Evolutionary conservation across 106 monocot species (phyloP).

Genomic region (Acorus calamus): DNA sequence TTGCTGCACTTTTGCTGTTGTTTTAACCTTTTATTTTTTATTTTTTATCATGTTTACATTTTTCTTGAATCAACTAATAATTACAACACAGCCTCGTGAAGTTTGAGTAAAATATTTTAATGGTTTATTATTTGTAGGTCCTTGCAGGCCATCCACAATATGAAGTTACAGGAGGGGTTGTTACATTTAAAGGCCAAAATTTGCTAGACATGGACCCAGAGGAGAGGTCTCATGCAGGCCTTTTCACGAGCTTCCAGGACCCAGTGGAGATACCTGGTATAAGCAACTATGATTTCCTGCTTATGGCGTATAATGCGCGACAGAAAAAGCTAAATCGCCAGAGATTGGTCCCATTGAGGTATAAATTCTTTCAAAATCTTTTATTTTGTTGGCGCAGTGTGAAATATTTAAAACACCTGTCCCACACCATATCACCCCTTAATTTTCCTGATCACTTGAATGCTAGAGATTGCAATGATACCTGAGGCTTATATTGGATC

Average conservation of each 20-base stretch:
- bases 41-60: too few relatives aligned
- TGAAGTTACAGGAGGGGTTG: slow-evolving; percentile 72
- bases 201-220: slow-evolving; percentile 89
- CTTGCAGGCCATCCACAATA: slow-evolving; percentile 98
- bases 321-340: slow-evolving; percentile 55
- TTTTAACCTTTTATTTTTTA: not conserved
- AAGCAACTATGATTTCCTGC: slow-evolving; percentile 92
- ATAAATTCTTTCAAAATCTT: slow-evolving; percentile 5
- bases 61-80: too few relatives aligned
- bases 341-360: slow-evolving; percentile 80
- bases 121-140: slow-evolving; percentile 43
- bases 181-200: slow-evolving; percentile 69
- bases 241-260: slow-evolving; percentile 93
- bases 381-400: not conserved
- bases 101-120: too few relatives aligned
- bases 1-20: not conserved
- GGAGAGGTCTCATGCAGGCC: slow-evolving; percentile 88
- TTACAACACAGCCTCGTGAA: too few relatives aligned
- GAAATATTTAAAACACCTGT: not conserved
- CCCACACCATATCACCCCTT: too few relatives aligned
- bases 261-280: slow-evolving; percentile 97
- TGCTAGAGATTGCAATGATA: too few relatives aligned
- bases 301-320: slow-evolving; percentile 72
- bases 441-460: too few relatives aligned
- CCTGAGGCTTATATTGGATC: too few relatives aligned